Base-by-base conservation (phyloP, 1,284 basidiomycete genomes). In the Phlebopus sp. region DNA sequence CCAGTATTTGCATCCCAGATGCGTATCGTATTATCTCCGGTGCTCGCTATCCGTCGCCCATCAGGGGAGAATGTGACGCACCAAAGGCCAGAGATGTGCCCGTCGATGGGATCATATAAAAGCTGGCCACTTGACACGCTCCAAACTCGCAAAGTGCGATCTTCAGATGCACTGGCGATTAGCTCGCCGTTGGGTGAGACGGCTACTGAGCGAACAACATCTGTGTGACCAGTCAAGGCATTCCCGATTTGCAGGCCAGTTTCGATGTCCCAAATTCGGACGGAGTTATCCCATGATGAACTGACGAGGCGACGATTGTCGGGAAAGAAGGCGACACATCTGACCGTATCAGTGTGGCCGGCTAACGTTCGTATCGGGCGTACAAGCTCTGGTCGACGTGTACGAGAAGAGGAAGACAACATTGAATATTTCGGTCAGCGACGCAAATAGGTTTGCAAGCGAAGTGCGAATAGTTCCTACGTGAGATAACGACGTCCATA, bases 11-110 rank as follows among this genome's bases (percentile, higher is more conserved):
- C 39, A 48, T 67, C 64, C 63, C 65, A 66, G 47, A 66, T 42
- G 49, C 63, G 58, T 44, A 68, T 61, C 2, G 65, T 65, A 37
- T 58, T 59, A 42, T 68, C 66, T 1, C 64, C 65, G 1, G 63
- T 63, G 15, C 65, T 68, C 15, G 64, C 63, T 40, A 68, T 55
- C 27, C 55, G 55, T 15, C 51, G 58, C 37, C 66, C 61, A 46
- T 68, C 44, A 37, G 65, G 66, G 19, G 63, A 67, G 53, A 66
- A 61, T 2, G 59, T 45, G 49, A 67, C 60, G 42, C 56, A 62
- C 59, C 62, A 62, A 13, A 66, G 58, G 18, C 62, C 63, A 4
- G 59, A 56, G 25, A 51, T 50, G 27, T 63, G 60, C 10, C 60
- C 60, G 5, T 67, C 62, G 1, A 63, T 23, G 44, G 64, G 64